Base-by-base conservation (phyloP, 2,329 filamentous ascomycete species). In the Colletotrichum sp. region DNA sequence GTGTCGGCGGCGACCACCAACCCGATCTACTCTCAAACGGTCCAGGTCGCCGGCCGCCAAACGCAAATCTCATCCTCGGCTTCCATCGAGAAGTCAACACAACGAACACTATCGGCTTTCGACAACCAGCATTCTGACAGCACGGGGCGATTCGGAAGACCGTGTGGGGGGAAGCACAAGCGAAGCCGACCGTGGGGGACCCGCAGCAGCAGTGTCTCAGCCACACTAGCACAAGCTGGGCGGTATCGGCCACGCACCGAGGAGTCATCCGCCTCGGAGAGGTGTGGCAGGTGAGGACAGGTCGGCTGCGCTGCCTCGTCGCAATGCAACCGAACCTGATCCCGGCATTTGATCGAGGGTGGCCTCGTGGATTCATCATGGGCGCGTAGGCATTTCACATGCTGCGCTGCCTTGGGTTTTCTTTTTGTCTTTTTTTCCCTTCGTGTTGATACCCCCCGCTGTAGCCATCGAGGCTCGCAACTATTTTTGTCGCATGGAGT, bases 361-460 rank as follows among this genome's bases (percentile, higher is more conserved):
- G 68, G 57, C 39, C 69, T 72, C 64, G 73, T 73, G 73, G 63
- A 68, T 26, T 64, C 63, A 64, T 72, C 69, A 76, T 73, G 64
- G 69, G 69, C 69, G 57, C 39, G 64, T 39, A 57, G 13, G 63
- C 73, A 76, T 36, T 75, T 68, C 73, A 73, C 70, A 72, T 76
- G 63, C 36, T 16, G 36, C 55, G 62, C 71, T 26, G 52, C 72
- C 71, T 55, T 21, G 57, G 30, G 21, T 12, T 32, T 44, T 57
- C 28, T 60, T 26, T 8, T 34, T 64, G 15, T 57, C 18, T 55
- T 21, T 59, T 28, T 26, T 39, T 28, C 13, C 16, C 30, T 72
- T 68, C 73, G 39, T 73, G 73, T 75, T 75, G 74, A 76, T 76
- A 76, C 74, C 71, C 74, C 73, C 68, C 64, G 65, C 65, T 65